These are phyloP conservation scores for Hordeum marinum DNA, from an alignment of 176 grass and related monocot genomes.

Conservation along the genomic window DNA sequence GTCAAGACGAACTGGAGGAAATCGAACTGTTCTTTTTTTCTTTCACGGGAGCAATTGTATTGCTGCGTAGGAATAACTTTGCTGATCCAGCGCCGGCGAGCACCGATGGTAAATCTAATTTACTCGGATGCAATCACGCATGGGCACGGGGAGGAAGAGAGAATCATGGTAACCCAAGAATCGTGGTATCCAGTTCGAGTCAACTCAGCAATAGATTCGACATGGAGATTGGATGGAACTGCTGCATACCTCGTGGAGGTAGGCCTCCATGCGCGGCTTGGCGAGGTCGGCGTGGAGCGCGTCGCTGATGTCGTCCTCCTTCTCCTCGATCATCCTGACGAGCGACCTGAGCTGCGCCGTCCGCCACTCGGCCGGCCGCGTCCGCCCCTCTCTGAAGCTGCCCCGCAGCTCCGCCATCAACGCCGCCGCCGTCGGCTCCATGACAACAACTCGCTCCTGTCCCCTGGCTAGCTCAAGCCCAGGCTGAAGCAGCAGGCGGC, in stretches of 20 bases:
- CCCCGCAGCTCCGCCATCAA: conserved; percentile 35
- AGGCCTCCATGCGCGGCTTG: conserved; percentile 75
- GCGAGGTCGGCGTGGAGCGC: conserved; percentile 72
- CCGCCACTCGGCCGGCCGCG: conserved; percentile 70
- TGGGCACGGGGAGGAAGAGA: neutral
- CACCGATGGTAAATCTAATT: too few species aligned
- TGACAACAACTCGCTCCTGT: neutral
- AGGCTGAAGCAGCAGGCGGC: neutral
- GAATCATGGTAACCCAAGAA: neutral
- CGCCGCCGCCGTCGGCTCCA: conserved; percentile 10
- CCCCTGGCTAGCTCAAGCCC: neutral
- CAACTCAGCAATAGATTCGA: neutral
- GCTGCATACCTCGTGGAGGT: conserved; percentile 62
- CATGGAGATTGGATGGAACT: neutral
- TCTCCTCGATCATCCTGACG: conserved; percentile 61
- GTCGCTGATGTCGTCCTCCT: conserved; percentile 55
- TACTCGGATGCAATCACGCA: too few species aligned
- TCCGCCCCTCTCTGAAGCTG: conserved; percentile 54
- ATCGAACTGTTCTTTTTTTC: neutral
- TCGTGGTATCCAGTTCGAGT: neutral
- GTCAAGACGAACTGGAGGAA: neutral
- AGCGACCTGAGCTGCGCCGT: conserved; percentile 53
- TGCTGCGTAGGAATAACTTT: neutral
- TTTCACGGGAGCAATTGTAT: too few species aligned
- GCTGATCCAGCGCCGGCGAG: neutral